A percentile compares a stretch with the other conserved stretches of the same genome.
phyloP scores from a whole-genome alignment of 2,329 filamentous ascomycete genomes.

The Dendryphion nanum region DNA sequence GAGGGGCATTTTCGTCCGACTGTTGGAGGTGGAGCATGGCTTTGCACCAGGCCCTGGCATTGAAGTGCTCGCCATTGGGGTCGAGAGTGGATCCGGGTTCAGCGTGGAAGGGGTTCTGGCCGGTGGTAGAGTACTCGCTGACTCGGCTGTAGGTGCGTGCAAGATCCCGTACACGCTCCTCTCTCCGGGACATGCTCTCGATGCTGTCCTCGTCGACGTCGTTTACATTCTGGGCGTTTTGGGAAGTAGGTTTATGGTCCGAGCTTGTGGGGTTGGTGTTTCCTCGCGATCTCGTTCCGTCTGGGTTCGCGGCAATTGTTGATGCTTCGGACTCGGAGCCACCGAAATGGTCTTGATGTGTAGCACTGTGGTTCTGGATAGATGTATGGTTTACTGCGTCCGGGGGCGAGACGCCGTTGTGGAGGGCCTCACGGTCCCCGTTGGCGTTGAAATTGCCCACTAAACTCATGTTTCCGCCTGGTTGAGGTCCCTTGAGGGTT shows the following conservation, averaged over 20 bases:
- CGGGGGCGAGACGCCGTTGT: slow-evolving; percentile 33
- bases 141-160: slow-evolving; percentile 43
- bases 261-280: slow-evolving; percentile 13
- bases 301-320: slow-evolving; percentile 27
- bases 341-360: background rate
- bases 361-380: slow-evolving; percentile 5
- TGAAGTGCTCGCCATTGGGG: slow-evolving; percentile 48
- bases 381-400: slow-evolving; percentile 26
- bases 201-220: slow-evolving; percentile 10
- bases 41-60: slow-evolving; percentile 49
- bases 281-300: slow-evolving; percentile 20
- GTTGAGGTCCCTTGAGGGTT: too few relatives aligned
- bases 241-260: slow-evolving; percentile 6
- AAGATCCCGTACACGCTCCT: slow-evolving; percentile 40
- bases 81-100: slow-evolving; percentile 45
- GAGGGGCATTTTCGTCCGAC: slow-evolving; percentile 41
- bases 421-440: slow-evolving; percentile 40
- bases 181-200: slow-evolving; percentile 22
- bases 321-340: slow-evolving; percentile 33
- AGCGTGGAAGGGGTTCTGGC: slow-evolving; percentile 39
- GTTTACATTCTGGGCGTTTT: slow-evolving; percentile 10
- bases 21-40: slow-evolving; percentile 49
- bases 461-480: slow-evolving; percentile 44
- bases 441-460: slow-evolving; percentile 46
- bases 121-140: slow-evolving; percentile 39